Evolutionary conservation across 805 yeast genomes (phyloP).

Genomic region (Hyphopichia homilentoma): DNA sequence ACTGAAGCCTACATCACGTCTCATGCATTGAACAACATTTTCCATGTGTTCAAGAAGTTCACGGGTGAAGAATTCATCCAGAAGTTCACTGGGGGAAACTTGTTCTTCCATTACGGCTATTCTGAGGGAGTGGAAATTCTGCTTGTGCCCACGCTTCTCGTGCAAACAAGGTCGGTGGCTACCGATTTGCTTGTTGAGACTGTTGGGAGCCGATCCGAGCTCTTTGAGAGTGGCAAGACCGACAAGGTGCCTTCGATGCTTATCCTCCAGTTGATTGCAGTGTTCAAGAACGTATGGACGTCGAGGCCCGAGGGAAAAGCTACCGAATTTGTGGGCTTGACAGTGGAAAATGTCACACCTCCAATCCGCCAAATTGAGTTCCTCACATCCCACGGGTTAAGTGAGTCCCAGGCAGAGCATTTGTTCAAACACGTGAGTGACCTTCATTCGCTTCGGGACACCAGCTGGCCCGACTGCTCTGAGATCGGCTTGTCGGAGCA

Average conservation of each 20-base stretch:
- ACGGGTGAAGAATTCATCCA: slow-evolving; percentile 35
- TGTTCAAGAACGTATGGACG: slow-evolving; percentile 41
- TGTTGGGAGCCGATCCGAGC: slow-evolving; percentile 14
- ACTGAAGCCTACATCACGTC: slow-evolving; percentile 35
- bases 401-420: slow-evolving; percentile 21
- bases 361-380: slow-evolving; percentile 26
- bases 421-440: slow-evolving; percentile 21
- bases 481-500: slow-evolving; percentile 11
- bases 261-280: slow-evolving; percentile 42
- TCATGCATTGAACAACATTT: slow-evolving; percentile 39
- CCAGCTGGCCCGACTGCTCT: slow-evolving; percentile 15
- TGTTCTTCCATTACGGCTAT: slow-evolving; percentile 17
- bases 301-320: slow-evolving; percentile 32
- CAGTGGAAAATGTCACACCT: slow-evolving; percentile 36
- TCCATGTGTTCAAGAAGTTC: slow-evolving; percentile 45
- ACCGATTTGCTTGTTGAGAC: slow-evolving; percentile 36
- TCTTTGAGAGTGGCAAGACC: slow-evolving; percentile 8
- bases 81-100: slow-evolving; percentile 34
- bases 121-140: slow-evolving; percentile 12
- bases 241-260: slow-evolving; percentile 32
- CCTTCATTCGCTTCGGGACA: slow-evolving; percentile 9
- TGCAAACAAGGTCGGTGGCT: slow-evolving; percentile 39
- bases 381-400: slow-evolving; percentile 19
- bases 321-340: slow-evolving; percentile 32
- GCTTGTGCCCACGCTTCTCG: slow-evolving; percentile 24